Base-by-base conservation (phyloP, 2,329 filamentous ascomycete genomes). In the Balansia obtecta region DNA sequence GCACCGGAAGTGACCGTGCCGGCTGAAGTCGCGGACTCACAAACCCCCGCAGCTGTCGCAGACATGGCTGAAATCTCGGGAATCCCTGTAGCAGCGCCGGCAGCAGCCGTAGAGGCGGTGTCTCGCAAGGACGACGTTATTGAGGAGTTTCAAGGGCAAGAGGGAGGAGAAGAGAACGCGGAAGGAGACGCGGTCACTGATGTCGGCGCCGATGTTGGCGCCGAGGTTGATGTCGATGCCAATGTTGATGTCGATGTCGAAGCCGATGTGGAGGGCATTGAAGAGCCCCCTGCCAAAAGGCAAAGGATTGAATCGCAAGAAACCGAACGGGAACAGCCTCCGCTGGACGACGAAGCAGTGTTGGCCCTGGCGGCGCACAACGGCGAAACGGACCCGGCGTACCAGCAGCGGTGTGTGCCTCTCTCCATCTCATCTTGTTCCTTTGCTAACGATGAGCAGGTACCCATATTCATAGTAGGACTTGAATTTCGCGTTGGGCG, bases 341-440 rank as follows among this genome's bases (percentile, higher is more conserved):
- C 63, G 0, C 57, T 74, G 13, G 71, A 74, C 30, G 73, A 76
- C 51, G 72, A 74, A 50, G 71, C 71, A 5, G 69, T 77, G 12
- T 54, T 77, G 53, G 72, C 70, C 8, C 58, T 77, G 41, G 69
- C 72, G 16, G 70, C 66, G 3, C 70, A 74, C 51, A 71, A 67
- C 56, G 64, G 65, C 32, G 55, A 63, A 2, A 60, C 62, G 2
- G 53, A 61, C 3, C 58, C 66, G 4, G 68, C 72, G 30, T 75
- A 71, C 54, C 57, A 61, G 34, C 55, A 68, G 32, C 69, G 73
- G 72, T 75, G 61, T 64, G 72, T 56, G 57, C 5, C 16, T 12
- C 41, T 27, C 8, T 8, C 16, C 12, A 6, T 39, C 9, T 34
- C 18, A 12, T 15, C 13, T 41, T 10, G 32, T 33, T 37, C 15